A percentile compares a stretch with the other conserved stretches of the same genome.
phyloP scores from a whole-genome alignment of 257 asterid genomes.

The Solanum sparsipilum region DNA sequence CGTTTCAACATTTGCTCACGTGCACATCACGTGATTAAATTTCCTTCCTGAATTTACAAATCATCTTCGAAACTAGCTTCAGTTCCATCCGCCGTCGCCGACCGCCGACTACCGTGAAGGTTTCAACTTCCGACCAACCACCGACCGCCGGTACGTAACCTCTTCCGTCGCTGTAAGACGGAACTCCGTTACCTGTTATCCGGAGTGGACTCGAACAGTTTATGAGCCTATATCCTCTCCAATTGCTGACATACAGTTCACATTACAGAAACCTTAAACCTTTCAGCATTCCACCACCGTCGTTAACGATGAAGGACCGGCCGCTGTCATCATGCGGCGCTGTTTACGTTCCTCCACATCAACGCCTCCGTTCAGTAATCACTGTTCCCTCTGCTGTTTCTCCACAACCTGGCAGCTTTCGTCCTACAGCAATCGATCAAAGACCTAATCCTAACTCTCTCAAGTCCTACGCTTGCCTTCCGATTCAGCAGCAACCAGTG shows the following conservation, averaged over 20 bases:
- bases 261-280: constrained; percentile 42
- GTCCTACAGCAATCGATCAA: constrained; percentile 8
- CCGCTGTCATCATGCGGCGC: constrained; percentile 38
- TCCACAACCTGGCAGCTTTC: not conserved
- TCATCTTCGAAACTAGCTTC: not conserved
- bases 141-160: not conserved
- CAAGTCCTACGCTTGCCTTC: constrained; percentile 37
- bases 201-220: not conserved
- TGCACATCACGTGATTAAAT: not conserved
- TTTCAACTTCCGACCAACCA: not conserved
- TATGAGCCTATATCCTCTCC: constrained; percentile 43
- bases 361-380: constrained; percentile 41
- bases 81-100: not conserved
- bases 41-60: not conserved
- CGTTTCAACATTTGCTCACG: not conserved
- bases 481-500: constrained; percentile 22
- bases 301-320: constrained; percentile 48
- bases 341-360: constrained; percentile 69
- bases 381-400: constrained; percentile 15
- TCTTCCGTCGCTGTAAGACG: not conserved
- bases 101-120: not conserved
- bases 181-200: not conserved
- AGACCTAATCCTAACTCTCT: constrained; percentile 14
- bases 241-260: constrained; percentile 14
- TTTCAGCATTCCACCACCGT: constrained; percentile 7